Conservation (phyloP, 495 filamentous ascomycete genomes). For the Tuber magnatum region DNA sequence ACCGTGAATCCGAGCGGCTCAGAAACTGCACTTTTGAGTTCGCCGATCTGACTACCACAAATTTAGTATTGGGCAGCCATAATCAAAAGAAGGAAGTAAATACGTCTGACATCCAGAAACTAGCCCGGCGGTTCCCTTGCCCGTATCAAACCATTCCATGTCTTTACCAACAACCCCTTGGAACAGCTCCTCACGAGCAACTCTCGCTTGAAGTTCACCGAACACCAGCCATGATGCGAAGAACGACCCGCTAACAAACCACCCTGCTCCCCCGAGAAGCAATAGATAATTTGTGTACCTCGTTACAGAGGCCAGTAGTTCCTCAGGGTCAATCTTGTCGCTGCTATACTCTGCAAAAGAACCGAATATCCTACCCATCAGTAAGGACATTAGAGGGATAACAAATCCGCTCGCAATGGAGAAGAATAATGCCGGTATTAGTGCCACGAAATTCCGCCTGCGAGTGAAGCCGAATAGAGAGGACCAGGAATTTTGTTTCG, state of each 20-base stretch:
- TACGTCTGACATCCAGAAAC: slow-evolving; percentile 68
- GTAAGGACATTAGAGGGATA: slow-evolving; percentile 58
- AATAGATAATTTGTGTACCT: slow-evolving; percentile 54
- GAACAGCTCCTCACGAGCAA: slow-evolving; percentile 59
- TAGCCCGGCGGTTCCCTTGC: slow-evolving; percentile 63
- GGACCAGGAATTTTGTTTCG: slow-evolving; percentile 34
- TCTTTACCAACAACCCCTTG: slow-evolving; percentile 60
- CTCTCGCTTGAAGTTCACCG: slow-evolving; percentile 70
- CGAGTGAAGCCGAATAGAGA: slow-evolving; percentile 69
- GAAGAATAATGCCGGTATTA: slow-evolving; percentile 50
- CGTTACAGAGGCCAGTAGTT: slow-evolving; percentile 52
- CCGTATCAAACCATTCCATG: slow-evolving; percentile 74
- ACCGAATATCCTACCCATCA: slow-evolving; percentile 72
- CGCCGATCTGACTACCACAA: slow-evolving; percentile 61
- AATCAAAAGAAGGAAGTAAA: slow-evolving; percentile 23
- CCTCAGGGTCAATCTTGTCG: slow-evolving; percentile 46
- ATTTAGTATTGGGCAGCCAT: slow-evolving; percentile 19
- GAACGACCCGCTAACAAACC: slow-evolving; percentile 59
- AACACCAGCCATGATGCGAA: slow-evolving; percentile 64
- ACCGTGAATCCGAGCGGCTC: slow-evolving; percentile 65
- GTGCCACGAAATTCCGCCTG: slow-evolving; percentile 51
- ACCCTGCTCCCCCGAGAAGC: slow-evolving; percentile 55
- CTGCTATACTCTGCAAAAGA: slow-evolving; percentile 60
- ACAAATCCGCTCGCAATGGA: slow-evolving; percentile 57
- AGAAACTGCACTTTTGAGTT: slow-evolving; percentile 72